A percentile compares a stretch with the other conserved stretches of the same genome.
Conservation (phyloP, 2,329 filamentous ascomycete genomes). For the Apiospora marii region DNA sequence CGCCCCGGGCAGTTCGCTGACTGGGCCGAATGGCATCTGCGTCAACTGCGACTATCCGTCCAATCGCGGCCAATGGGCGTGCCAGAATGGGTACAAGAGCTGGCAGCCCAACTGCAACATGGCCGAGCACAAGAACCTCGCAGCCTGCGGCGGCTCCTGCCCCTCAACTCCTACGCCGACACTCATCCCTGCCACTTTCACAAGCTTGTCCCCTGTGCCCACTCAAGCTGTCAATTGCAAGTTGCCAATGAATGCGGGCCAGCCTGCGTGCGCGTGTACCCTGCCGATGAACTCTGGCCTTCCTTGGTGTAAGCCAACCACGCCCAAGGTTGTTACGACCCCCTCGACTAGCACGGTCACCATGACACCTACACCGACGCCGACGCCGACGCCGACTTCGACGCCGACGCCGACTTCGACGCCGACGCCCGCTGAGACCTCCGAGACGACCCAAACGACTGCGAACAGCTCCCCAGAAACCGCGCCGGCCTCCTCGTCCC, state of each 20-base stretch:
- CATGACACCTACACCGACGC: background rate
- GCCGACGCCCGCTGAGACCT: background rate
- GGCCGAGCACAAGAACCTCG: constrained; percentile 6
- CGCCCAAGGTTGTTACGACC: background rate
- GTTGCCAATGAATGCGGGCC: background rate
- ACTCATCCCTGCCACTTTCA: background rate
- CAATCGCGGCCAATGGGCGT: background rate
- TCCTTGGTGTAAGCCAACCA: background rate
- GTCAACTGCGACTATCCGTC: constrained; percentile 10
- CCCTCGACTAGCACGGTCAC: background rate
- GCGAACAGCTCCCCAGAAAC: background rate
- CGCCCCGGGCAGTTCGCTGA: background rate
- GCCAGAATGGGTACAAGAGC: background rate
- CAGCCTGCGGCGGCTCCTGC: constrained; percentile 2
- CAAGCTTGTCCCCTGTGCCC: background rate
- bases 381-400: too few species aligned
- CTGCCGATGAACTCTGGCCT: background rate
- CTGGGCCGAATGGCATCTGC: constrained; percentile 10
- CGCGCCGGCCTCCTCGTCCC: background rate
- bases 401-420: too few species aligned
- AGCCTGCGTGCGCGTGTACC: background rate
- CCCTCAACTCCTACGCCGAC: background rate
- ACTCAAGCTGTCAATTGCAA: background rate
- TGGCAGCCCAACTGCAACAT: constrained; percentile 14
- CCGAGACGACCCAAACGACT: background rate